A percentile compares a stretch with the other conserved stretches of the same genome.
Evolutionary conservation across 1,284 basidiomycete species (phyloP).

Genomic region (Sanghuangporus weigelae): DNA sequence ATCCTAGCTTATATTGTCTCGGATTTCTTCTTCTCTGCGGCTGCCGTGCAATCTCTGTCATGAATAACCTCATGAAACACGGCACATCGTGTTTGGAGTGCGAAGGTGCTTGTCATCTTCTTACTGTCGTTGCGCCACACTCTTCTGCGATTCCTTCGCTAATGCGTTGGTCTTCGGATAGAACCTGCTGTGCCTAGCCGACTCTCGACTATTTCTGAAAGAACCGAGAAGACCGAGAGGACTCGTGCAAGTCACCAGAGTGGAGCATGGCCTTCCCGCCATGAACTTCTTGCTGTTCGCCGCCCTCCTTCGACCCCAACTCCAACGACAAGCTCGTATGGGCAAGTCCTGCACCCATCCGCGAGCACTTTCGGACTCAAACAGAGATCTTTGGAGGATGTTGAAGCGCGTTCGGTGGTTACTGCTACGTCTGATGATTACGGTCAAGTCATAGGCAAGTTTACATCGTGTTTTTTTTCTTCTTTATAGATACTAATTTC

Average conservation of each 20-base stretch:
- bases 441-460: conserved; percentile 54
- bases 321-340: conserved; percentile 16
- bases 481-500: not conserved
- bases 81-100: conserved; percentile 12
- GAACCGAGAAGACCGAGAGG: conserved; percentile 14
- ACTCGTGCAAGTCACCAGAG: conserved; percentile 6
- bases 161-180: not conserved
- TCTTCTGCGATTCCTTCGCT: not conserved
- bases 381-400: not conserved
- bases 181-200: not conserved
- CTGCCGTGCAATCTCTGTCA: not conserved
- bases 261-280: conserved; percentile 15
- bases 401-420: conserved; percentile 30
- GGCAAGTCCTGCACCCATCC: conserved; percentile 14
- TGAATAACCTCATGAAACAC: not conserved
- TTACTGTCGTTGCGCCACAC: not conserved
- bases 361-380: conserved; percentile 8
- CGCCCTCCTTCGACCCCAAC: conserved; percentile 12
- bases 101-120: conserved; percentile 31
- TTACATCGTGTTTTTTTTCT: not conserved
- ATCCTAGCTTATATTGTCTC: conserved; percentile 26
- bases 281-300: conserved; percentile 10
- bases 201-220: conserved; percentile 18
- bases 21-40: conserved; percentile 12
- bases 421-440: conserved; percentile 48